Base-by-base conservation (phyloP, 331 rosid species). In the Spiraea crenata region DNA sequence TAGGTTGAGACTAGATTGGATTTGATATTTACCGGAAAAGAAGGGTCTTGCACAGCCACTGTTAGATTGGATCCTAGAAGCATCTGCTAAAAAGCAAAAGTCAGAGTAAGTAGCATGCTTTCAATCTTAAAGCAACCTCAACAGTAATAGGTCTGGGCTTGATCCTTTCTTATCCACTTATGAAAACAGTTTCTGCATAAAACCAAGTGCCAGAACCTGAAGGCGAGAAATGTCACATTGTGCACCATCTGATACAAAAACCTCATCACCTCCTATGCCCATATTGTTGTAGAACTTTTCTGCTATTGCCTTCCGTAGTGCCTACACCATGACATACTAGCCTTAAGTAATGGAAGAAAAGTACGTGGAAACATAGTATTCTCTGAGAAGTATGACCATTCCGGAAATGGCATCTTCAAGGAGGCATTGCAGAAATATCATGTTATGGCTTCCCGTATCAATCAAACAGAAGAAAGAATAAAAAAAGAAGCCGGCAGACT, bases 191-290 rank as follows among this genome's bases (percentile, higher is more conserved):
- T 45, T 2, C 56, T 25, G 41, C 12, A 42, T 25, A 45, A 25
- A 19, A 42, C 6, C 12, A 63, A 44, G 40, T 12, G n/a, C 6
- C 38, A 51, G 74, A 20, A 79, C 93, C 87, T 85, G 90, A 50
- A 85, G 70, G 46, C 93, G 90, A 49, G 90, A 81, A 70, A 88
- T 85, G 74, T 88, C 93, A 60, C 89, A 83, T 38, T 88, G 93
- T 56, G 93, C 87, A 39, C 93, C 93, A 76, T 88, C 90, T 9
- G 93, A 85, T 42, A 88, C 85, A 65, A 88, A 88, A 15, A 88
- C 65, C 48, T 88, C 93, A 35, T 83, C 64, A 20, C 69, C 81
- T 45, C 77, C 73, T 17, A 88, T 72, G 35, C 63, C 80, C 77
- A 74, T 57, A 61, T 71, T 72, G 51, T 42, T 58, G 76, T 88